These are phyloP conservation scores for Paramecium tetraurelia DNA, from an alignment of 73 alveolate genomes.

Conservation along the genomic window DNA sequence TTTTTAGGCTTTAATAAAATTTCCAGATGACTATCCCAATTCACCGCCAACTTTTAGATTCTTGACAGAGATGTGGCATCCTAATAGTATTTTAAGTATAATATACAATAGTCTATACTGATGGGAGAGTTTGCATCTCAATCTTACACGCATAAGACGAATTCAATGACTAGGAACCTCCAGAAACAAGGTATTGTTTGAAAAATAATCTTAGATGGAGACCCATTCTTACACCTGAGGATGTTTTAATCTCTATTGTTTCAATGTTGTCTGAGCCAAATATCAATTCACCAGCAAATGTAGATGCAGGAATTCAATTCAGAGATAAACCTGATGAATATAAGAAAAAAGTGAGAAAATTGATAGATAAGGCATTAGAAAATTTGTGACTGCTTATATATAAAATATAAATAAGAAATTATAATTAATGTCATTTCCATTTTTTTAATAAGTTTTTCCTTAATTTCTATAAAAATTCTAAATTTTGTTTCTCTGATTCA, in stretches of 20 bases:
- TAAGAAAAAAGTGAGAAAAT: slow-evolving; percentile 84
- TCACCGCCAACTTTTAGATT: slow-evolving; percentile 93
- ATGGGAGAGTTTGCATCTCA: slow-evolving; percentile 92
- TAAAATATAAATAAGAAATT: not conserved
- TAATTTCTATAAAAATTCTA: not conserved
- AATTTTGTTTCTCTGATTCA: not conserved
- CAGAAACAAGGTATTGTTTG: slow-evolving; percentile 67
- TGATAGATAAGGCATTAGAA: slow-evolving; percentile 80
- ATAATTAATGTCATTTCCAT: not conserved
- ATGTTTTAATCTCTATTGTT: slow-evolving; percentile 78
- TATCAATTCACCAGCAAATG: slow-evolving; percentile 90
- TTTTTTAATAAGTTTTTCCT: not conserved
- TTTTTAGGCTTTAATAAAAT: slow-evolving; percentile 77
- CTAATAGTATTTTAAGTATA: slow-evolving; percentile 69
- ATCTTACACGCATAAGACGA: slow-evolving; percentile 87
- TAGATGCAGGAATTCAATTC: slow-evolving; percentile 85
- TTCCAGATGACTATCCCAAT: slow-evolving; percentile 94
- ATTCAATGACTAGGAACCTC: slow-evolving; percentile 81
- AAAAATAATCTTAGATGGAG: slow-evolving; percentile 79
- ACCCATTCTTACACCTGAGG: slow-evolving; percentile 88
- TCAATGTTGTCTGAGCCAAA: slow-evolving; percentile 94
- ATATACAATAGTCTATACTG: slow-evolving; percentile 70
- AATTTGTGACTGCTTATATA: slow-evolving; percentile 65
- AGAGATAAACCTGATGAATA: slow-evolving; percentile 76
- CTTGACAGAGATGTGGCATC: slow-evolving; percentile 95